Evolutionary conservation across 768 basidiomycete genomes (phyloP).

Genomic region (Termitomyces heimii): DNA sequence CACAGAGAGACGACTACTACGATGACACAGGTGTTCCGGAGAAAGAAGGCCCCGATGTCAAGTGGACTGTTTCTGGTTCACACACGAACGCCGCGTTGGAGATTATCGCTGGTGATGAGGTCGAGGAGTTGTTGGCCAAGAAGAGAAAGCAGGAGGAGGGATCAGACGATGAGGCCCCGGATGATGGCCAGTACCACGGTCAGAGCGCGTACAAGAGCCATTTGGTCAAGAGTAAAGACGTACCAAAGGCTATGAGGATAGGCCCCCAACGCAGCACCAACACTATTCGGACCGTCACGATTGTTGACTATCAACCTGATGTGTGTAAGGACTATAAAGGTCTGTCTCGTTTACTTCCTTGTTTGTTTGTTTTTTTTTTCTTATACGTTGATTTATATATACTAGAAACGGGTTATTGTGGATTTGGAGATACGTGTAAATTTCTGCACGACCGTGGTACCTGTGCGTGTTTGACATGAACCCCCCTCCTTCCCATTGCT

Average conservation of each 20-base stretch:
- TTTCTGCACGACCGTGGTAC: conserved; percentile 98
- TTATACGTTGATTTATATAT: conserved; percentile 7
- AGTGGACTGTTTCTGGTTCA: conserved; percentile 73
- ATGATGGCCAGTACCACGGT: conserved; percentile 87
- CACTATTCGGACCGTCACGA: conserved; percentile 91
- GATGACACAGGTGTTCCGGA: conserved; percentile 44
- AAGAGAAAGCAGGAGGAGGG: conserved; percentile 50
- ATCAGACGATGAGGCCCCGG: conserved; percentile 52
- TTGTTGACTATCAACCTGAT: conserved; percentile 97
- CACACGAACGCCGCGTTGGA: conserved; percentile 69
- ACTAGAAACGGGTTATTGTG: conserved; percentile 96
- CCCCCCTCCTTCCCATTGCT: conserved; percentile 1
- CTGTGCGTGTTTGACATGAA: conserved; percentile 51
- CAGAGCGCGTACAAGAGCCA: conserved; percentile 77
- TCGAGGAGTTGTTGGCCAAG: conserved; percentile 71
- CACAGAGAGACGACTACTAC: conserved; percentile 58
- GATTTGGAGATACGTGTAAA: conserved; percentile 98
- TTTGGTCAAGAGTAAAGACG: conserved; percentile 74
- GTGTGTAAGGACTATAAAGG: conserved; percentile 99
- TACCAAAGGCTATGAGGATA: conserved; percentile 84
- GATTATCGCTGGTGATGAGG: conserved; percentile 79
- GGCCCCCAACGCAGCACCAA: conserved; percentile 71
- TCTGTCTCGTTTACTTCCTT: conserved; percentile 25
- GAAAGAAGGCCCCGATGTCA: conserved; percentile 63
- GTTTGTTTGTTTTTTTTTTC: background rate